Conservation (phyloP, 345 rosid genomes). For the Acer campestre region DNA sequence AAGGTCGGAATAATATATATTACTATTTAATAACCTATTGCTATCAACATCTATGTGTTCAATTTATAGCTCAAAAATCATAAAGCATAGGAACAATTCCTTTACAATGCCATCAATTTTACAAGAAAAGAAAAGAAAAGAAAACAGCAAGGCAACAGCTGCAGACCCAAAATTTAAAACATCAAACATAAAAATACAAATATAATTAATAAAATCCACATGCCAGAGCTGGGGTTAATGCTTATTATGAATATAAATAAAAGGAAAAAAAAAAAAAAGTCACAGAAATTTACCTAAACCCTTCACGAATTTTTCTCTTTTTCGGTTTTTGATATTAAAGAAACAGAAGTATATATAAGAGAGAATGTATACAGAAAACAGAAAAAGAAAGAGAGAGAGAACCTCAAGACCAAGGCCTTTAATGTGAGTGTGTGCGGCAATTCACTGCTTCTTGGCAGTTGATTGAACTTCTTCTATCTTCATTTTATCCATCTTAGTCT, state of each 20-base stretch:
- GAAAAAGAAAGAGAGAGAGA: slow-evolving; percentile 9
- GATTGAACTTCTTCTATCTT: slow-evolving; percentile 96
- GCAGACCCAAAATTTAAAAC: not conserved
- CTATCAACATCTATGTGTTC: too few species aligned
- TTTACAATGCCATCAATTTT: not conserved
- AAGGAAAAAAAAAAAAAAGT: not conserved
- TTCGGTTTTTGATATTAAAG: not conserved
- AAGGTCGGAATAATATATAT: not conserved
- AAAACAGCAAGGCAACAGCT: not conserved
- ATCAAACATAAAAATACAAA: not conserved
- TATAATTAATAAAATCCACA: not conserved
- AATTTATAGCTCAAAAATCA: not conserved
- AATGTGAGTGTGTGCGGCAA: slow-evolving; percentile 97
- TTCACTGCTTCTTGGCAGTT: slow-evolving; percentile 89
- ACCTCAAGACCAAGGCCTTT: slow-evolving; percentile 99
- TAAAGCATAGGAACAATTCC: not conserved
- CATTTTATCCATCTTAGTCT: slow-evolving; percentile 56
- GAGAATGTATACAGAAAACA: not conserved
- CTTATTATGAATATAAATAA: too few species aligned
- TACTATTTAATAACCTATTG: not conserved
- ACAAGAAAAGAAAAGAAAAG: not conserved
- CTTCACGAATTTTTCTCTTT: not conserved
- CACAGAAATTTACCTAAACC: too few species aligned
- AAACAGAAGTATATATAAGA: not conserved
- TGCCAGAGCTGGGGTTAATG: not conserved